Conservation (phyloP, 1,284 basidiomycete species). For the Psilocybe mexicana region DNA sequence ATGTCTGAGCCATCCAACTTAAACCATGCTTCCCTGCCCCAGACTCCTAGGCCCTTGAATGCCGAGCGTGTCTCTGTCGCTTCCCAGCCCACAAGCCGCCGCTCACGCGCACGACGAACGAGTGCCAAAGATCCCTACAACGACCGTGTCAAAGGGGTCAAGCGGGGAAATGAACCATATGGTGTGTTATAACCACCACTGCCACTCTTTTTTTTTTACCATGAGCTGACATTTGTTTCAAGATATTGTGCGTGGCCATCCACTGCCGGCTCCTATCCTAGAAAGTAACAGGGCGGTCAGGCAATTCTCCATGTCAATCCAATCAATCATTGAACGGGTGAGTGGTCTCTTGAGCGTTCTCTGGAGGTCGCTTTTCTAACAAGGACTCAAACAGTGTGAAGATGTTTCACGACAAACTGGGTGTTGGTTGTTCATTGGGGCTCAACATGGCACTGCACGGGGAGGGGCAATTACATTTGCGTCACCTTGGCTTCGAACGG, state of each 20-base stretch:
- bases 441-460: slow-evolving; percentile 11
- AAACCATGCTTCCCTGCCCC: too few species aligned
- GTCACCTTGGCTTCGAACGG: slow-evolving; percentile 8
- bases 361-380: background rate
- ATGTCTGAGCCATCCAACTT: too few species aligned
- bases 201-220: background rate
- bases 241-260: background rate
- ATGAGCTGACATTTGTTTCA: background rate
- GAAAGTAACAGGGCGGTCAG: background rate
- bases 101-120: background rate
- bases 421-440: slow-evolving; percentile 15
- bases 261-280: background rate
- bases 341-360: background rate
- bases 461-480: slow-evolving; percentile 4
- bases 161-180: background rate
- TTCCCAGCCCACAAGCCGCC: background rate
- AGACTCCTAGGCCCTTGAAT: too few species aligned
- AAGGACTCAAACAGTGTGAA: slow-evolving; percentile 5
- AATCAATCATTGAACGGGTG: background rate
- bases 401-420: slow-evolving; percentile 9
- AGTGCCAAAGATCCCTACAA: background rate
- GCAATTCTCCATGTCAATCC: background rate
- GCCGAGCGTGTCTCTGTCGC: too few species aligned
- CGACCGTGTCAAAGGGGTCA: background rate
- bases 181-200: background rate